Evolutionary conservation across 2,329 filamentous ascomycete species (phyloP), one percentile per base, ranked within the genome.

Genomic region (Colletotrichum sansevieriae): DNA sequence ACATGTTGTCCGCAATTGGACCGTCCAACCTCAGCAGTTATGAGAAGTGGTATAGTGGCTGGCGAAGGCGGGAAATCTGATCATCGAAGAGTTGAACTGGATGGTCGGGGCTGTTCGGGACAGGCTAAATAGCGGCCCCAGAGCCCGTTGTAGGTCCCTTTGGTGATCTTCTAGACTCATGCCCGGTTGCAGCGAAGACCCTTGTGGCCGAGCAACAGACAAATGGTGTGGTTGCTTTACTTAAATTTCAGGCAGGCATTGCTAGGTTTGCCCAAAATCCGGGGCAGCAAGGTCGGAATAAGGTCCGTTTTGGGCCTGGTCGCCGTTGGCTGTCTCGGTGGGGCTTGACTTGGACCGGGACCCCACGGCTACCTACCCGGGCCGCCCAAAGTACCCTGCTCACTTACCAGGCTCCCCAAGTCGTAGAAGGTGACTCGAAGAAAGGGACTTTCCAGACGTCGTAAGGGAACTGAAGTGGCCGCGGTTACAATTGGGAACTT

Each of bases 141-240:
- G 66, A 60, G 66, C 37, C 66, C 46, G 56, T 68, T 63, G 58
- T 39, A 52, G 59, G 68, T 52, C 55, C 56, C 44, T 70, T 39
- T 62, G 51, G 46, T 54, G 69, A 71, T 70, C 69, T 66, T 71
- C 69, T 56, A 54, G 65, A 66, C 55, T 70, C 62, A 62, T 71
- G 69, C 62, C 69, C 29, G 47, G 58, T 51, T 70, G 37, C 62
- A 66, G 69, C 69, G 47, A 63, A 65, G 66, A 70, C 69, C 65
- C 66, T 68, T 55, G 65, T 41, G 60, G 52, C 46, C 64, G 66
- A 63, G 47, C 61, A 63, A 56, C 22, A 65, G 61, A 58, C 25
- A 55, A 51, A 70, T 54, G 46, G 43, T 57, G 44, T 65, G 41
- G 60, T 29, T 20, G 56, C 51, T 62, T 61, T 66, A 66, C 65